Evolutionary conservation across 106 monocot genomes (phyloP).

Genomic region (Iris macrosiphon): DNA sequence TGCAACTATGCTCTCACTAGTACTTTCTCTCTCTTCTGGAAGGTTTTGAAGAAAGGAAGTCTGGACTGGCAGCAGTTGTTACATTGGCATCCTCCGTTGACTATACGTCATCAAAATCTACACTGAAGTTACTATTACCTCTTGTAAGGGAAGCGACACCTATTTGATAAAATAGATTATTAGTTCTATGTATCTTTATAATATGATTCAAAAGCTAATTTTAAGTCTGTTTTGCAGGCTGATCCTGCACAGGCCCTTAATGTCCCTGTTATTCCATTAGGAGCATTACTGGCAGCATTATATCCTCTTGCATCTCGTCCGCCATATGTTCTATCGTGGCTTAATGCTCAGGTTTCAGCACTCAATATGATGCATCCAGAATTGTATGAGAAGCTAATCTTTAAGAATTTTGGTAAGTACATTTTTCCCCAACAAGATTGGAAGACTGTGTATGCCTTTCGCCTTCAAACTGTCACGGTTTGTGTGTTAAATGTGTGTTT

Average conservation of each 20-base stretch:
- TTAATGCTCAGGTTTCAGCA: conserved; percentile 77
- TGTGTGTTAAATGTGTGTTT: too few relatives aligned
- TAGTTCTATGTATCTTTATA: background rate
- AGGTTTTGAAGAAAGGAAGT: conserved; percentile 45
- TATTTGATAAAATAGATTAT: background rate
- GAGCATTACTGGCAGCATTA: conserved; percentile 71
- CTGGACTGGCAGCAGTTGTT: conserved; percentile 67
- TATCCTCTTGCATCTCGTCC: conserved; percentile 73
- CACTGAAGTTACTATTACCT: conserved; percentile 80
- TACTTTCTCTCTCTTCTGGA: conserved; percentile 4
- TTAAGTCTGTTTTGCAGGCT: conserved; percentile 47
- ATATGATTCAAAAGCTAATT: conserved; percentile 4
- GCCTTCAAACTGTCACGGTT: too few relatives aligned
- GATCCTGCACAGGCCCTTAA: conserved; percentile 93
- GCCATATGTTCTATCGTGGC: conserved; percentile 83
- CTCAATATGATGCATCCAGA: conserved; percentile 98
- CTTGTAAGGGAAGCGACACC: conserved; percentile 54
- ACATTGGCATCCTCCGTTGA: conserved; percentile 96
- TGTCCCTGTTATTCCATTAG: conserved; percentile 86
- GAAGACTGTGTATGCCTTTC: too few relatives aligned
- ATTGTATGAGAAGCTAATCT: conserved; percentile 77
- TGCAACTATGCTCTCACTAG: background rate
- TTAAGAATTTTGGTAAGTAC: conserved; percentile 90
- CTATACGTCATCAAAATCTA: conserved; percentile 82
- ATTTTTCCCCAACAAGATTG: background rate